phyloP scores from a whole-genome alignment of 768 basidiomycete genomes.

The Agaricus subrufescens region DNA sequence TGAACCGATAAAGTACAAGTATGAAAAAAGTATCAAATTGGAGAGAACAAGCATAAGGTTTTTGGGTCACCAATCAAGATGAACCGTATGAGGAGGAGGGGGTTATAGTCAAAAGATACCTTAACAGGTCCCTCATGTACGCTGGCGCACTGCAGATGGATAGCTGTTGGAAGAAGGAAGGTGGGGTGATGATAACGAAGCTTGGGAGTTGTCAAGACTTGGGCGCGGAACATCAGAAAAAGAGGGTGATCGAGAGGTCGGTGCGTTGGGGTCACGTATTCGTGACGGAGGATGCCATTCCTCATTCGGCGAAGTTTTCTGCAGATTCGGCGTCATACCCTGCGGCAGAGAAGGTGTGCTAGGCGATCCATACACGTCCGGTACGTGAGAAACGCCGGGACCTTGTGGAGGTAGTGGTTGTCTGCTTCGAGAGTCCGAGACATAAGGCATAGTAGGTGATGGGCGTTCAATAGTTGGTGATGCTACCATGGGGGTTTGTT shows the following conservation, averaged over 20 bases:
- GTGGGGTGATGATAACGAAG: slow-evolving; percentile 17
- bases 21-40: slow-evolving; percentile 2
- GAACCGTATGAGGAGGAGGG: background rate
- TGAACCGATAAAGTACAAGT: slow-evolving; percentile 10
- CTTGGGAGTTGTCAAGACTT: slow-evolving; percentile 37
- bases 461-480: slow-evolving; percentile 45
- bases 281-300: slow-evolving; percentile 42
- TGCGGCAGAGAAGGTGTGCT: slow-evolving; percentile 45
- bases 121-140: slow-evolving; percentile 22
- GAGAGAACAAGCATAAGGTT: background rate
- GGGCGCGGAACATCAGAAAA: slow-evolving; percentile 44
- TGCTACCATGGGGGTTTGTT: slow-evolving; percentile 23
- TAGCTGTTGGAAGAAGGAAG: slow-evolving; percentile 43
- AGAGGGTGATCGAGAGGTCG: slow-evolving; percentile 40
- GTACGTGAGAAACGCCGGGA: slow-evolving; percentile 36
- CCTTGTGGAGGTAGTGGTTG: slow-evolving; percentile 32
- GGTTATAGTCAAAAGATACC: background rate
- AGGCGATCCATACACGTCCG: slow-evolving; percentile 29
- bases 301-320: slow-evolving; percentile 29
- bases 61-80: slow-evolving; percentile 1
- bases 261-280: slow-evolving; percentile 29
- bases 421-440: slow-evolving; percentile 26
- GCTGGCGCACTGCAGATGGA: slow-evolving; percentile 46
- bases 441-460: slow-evolving; percentile 32
- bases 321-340: slow-evolving; percentile 38